These are phyloP conservation scores for Fagopyrum tataricum DNA, from an alignment of 148 eudicot genomes.

Conservation along the genomic window DNA sequence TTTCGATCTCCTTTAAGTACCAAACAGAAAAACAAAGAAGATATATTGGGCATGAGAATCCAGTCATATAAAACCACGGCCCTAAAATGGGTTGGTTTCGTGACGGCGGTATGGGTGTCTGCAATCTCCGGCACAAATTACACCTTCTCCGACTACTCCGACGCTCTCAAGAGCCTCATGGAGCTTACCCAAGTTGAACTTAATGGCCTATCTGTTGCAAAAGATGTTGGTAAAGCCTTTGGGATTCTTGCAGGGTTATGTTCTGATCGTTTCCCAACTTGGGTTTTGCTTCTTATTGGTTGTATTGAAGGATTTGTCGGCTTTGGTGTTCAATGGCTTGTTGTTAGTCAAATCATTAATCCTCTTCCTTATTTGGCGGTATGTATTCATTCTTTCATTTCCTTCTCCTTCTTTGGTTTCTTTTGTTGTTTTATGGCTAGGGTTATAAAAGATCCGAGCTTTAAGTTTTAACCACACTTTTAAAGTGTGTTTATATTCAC, in stretches of 20 bases:
- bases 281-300: slow-evolving; percentile 50
- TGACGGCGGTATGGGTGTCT: slow-evolving; percentile 71
- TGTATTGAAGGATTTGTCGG: slow-evolving; percentile 50
- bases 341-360: slow-evolving; percentile 35
- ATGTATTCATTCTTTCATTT: not conserved
- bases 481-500: too few species aligned
- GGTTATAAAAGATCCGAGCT: too few species aligned
- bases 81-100: slow-evolving; percentile 65
- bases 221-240: slow-evolving; percentile 65
- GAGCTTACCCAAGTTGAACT: slow-evolving; percentile 44
- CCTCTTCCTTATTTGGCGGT: slow-evolving; percentile 73
- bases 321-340: slow-evolving; percentile 72
- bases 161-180: slow-evolving; percentile 50
- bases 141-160: slow-evolving; percentile 65
- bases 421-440: too few species aligned
- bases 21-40: too few species aligned
- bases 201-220: slow-evolving; percentile 59
- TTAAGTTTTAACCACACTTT: too few species aligned
- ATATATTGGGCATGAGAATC: too few species aligned
- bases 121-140: slow-evolving; percentile 68
- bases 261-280: slow-evolving; percentile 44
- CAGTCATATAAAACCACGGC: too few species aligned
- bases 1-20: too few species aligned
- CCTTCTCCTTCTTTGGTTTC: not conserved
- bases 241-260: slow-evolving; percentile 58